Evolutionary conservation across 192 early-diverging fungal genomes (phyloP).

Genomic region (Backusella mclennaniae): DNA sequence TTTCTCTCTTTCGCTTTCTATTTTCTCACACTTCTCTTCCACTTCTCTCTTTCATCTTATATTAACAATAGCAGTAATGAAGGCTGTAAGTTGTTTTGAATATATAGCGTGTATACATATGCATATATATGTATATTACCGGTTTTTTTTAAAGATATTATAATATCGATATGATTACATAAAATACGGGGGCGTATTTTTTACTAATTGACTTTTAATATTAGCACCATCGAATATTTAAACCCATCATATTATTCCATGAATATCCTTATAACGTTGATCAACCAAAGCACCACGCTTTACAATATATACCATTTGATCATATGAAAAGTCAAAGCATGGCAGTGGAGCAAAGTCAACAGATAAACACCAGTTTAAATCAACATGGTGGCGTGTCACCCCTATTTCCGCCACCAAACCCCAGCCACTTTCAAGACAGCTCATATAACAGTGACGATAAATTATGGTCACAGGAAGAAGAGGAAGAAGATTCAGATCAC

Average conservation of each 20-base stretch:
- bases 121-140: not conserved
- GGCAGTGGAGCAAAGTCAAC: not conserved
- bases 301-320: slow-evolving; percentile 2
- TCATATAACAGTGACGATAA: not conserved
- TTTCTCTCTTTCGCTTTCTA: slow-evolving; percentile 3
- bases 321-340: slow-evolving; percentile 8
- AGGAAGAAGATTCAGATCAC: not conserved
- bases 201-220: not conserved
- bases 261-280: slow-evolving; percentile 12
- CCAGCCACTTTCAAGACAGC: not conserved
- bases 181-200: not conserved
- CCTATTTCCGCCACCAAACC: not conserved
- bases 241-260: slow-evolving; percentile 36
- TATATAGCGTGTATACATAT: not conserved
- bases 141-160: not conserved
- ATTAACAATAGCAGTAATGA: not conserved
- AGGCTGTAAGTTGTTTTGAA: not conserved
- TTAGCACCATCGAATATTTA: slow-evolving; percentile 27
- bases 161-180: not conserved
- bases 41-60: not conserved
- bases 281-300: not conserved
- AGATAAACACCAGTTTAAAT: not conserved
- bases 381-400: not conserved
- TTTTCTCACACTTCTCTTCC: slow-evolving; percentile 9
- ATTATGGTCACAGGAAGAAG: not conserved